Evolutionary conservation across 495 filamentous ascomycete species (phyloP).

Genomic region (Wilcoxina mikolae): DNA sequence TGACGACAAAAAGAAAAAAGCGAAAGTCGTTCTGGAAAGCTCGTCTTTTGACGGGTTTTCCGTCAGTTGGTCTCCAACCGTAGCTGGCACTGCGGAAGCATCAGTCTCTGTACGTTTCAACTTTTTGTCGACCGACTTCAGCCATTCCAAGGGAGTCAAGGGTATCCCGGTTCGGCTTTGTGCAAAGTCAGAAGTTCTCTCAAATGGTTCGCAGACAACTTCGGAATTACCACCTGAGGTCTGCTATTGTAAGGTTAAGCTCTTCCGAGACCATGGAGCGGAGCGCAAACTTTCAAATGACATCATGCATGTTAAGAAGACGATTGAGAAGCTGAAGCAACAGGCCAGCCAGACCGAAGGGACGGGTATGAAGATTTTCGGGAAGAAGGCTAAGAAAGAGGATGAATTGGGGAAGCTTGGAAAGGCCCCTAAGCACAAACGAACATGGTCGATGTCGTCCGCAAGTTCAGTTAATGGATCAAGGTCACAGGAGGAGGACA

Average conservation of each 20-base stretch:
- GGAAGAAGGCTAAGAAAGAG: slow-evolving; percentile 65
- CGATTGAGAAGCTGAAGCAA: slow-evolving; percentile 84
- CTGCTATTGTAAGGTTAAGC: slow-evolving; percentile 87
- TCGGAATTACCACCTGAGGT: slow-evolving; percentile 44
- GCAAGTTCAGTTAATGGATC: slow-evolving; percentile 49
- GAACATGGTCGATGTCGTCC: slow-evolving; percentile 93
- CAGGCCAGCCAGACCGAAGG: slow-evolving; percentile 72
- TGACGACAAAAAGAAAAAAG: slow-evolving; percentile 54
- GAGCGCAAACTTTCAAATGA: slow-evolving; percentile 93
- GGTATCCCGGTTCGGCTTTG: slow-evolving; percentile 87
- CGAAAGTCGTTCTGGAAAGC: slow-evolving; percentile 56
- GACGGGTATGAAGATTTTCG: slow-evolving; percentile 71
- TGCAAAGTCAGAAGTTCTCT: slow-evolving; percentile 61
- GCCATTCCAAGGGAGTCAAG: slow-evolving; percentile 94
- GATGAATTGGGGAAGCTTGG: slow-evolving; percentile 43
- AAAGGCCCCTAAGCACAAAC: slow-evolving; percentile 77
- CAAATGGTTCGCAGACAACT: slow-evolving; percentile 34
- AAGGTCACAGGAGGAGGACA: slow-evolving; percentile 68
- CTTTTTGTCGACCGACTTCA: slow-evolving; percentile 95
- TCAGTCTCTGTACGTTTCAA: slow-evolving; percentile 85
- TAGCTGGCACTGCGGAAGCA: slow-evolving; percentile 51
- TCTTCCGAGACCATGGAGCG: slow-evolving; percentile 92
- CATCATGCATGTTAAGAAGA: slow-evolving; percentile 80
- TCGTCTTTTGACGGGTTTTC: slow-evolving; percentile 86
- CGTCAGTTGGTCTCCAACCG: slow-evolving; percentile 66